These are phyloP conservation scores for Cladosporium sp. DNA, from an alignment of 2,329 filamentous ascomycete genomes.

Conservation along the genomic window DNA sequence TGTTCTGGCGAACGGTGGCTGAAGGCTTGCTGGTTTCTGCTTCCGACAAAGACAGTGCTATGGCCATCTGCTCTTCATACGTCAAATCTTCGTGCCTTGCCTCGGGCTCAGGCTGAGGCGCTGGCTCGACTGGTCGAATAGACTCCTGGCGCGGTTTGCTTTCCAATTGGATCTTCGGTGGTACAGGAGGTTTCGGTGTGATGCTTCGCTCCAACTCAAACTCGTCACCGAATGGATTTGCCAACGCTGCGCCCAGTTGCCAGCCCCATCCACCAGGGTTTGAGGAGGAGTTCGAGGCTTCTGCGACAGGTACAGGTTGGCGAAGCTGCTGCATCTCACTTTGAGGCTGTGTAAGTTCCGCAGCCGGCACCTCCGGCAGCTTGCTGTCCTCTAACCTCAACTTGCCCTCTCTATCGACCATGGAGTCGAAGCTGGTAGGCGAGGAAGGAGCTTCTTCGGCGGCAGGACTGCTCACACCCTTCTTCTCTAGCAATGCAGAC, in stretches of 20 bases:
- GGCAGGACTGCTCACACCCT: conserved; percentile 19
- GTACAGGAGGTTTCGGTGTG: conserved; percentile 40
- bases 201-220: conserved; percentile 36
- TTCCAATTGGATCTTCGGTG: conserved; percentile 40
- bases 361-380: not conserved
- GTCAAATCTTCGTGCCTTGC: conserved; percentile 22
- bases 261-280: conserved; percentile 31
- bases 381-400: conserved; percentile 17
- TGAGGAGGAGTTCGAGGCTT: conserved; percentile 16
- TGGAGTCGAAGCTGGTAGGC: conserved; percentile 27
- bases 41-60: conserved; percentile 33
- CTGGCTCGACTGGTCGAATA: conserved; percentile 5
- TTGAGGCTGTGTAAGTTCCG: not conserved
- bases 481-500: conserved; percentile 29
- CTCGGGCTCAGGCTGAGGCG: conserved; percentile 14
- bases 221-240: conserved; percentile 46
- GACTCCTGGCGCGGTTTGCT: conserved; percentile 14
- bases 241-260: conserved; percentile 36
- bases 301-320: conserved; percentile 13
- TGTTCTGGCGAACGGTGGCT: conserved; percentile 20
- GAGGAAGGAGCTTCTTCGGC: conserved; percentile 10
- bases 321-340: conserved; percentile 24
- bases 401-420: conserved; percentile 30
- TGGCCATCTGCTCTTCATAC: conserved; percentile 35
- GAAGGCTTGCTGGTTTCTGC: conserved; percentile 26